Conservation (phyloP, 2,329 filamentous ascomycete species). For the Botrytis elliptica region DNA sequence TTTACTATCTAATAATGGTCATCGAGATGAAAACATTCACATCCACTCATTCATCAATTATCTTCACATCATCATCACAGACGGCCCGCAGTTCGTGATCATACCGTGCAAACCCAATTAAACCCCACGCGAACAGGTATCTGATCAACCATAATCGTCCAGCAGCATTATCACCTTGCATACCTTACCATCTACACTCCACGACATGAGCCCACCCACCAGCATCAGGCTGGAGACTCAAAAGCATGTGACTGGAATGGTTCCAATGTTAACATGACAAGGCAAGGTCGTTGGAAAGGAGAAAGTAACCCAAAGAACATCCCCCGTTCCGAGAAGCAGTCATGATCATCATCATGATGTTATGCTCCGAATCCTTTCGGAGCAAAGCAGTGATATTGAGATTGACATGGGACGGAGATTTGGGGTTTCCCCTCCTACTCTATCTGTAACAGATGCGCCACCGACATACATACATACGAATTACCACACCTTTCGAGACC, state of each 20-base stretch:
- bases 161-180: conserved; percentile 11
- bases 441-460: background rate
- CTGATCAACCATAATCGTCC: background rate
- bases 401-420: background rate
- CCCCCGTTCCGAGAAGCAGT: no score
- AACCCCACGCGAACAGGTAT: background rate
- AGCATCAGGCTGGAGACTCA: background rate
- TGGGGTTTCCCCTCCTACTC: background rate
- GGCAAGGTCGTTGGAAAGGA: background rate
- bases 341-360: background rate
- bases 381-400: background rate
- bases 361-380: background rate
- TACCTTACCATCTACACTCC: background rate
- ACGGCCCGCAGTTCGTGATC: background rate
- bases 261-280: background rate
- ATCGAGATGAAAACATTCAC: background rate
- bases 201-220: background rate
- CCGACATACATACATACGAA: background rate
- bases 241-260: background rate
- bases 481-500: background rate
- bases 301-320: background rate
- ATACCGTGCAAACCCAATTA: background rate
- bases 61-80: background rate
- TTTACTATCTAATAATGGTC: background rate
- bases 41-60: background rate